Base-by-base conservation (phyloP, 768 basidiomycete genomes). In the Pluteus cervinus region DNA sequence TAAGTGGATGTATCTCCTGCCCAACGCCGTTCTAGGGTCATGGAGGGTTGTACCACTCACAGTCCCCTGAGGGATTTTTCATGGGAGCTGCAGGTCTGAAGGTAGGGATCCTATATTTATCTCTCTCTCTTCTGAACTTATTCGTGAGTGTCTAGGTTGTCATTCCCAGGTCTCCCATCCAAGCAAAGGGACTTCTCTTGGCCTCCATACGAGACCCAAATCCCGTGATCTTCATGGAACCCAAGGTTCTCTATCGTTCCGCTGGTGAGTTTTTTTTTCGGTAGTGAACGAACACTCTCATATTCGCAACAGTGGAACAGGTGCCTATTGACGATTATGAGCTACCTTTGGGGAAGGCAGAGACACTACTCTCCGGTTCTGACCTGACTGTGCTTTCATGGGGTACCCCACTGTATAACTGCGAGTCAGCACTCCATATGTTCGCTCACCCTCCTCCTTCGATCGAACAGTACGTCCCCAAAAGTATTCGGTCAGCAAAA, bases 191-290 rank as follows among this genome's bases (percentile, higher is more conserved):
- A 1, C 67, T 97, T 2, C 66, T 97, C 4, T 68, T 96, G 7
- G 75, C 79, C 11, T 81, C 90, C 1, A 89, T 97, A 37, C 77
- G 91, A 24, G 92, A 97, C 51, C 87, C 89, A 1, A 93, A 93
- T 51, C 93, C 93, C 0, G 86, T 91, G 10, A 77, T 97, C 29
- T 89, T 97, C 58, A 88, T 97, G 81, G 92, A 97, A 57, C 92
- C 92, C 30, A 82, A 97, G 65, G 75, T 94, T 40, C 65, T 97
- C 10, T 97, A 97, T 56, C 81, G 92, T 34, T 92, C 91, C 30
- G 78, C 92, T 50, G 76, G 85, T 85, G 47, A 33, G 41, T 38
- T 11, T 32, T 16, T 7, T 15, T 10, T 8, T 7, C 16, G 9
- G 18, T 6, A 11, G 24, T n/a, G 15, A 33, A 6, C 11, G 37